These are phyloP conservation scores for Amylostereum areolatum DNA, from an alignment of 1,284 basidiomycete species.

Conservation along the genomic window DNA sequence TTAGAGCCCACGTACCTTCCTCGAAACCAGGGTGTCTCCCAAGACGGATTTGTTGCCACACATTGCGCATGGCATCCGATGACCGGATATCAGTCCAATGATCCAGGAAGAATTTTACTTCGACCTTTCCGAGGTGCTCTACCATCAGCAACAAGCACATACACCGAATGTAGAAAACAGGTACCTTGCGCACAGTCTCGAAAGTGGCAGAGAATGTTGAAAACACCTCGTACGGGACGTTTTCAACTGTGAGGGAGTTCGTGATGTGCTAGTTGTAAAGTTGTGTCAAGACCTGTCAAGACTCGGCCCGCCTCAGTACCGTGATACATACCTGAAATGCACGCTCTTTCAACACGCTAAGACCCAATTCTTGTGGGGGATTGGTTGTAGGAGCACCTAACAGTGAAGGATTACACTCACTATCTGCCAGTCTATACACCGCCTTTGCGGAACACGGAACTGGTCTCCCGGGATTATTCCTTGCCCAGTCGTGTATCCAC, in stretches of 20 bases:
- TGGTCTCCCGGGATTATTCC: conserved; percentile 52
- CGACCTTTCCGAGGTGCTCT: conserved; percentile 39
- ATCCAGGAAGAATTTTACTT: conserved; percentile 72
- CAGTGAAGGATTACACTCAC: conserved; percentile 33
- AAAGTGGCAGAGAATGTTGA: conserved; percentile 80
- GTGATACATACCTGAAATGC: conserved; percentile 48
- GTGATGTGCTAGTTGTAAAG: conserved; percentile 55
- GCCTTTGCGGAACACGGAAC: conserved; percentile 85
- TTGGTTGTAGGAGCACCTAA: not conserved
- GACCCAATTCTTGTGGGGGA: conserved; percentile 49
- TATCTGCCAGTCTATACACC: conserved; percentile 82
- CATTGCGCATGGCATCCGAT: conserved; percentile 74
- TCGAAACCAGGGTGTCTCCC: conserved; percentile 82
- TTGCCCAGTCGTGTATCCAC: conserved; percentile 65
- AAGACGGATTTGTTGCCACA: conserved; percentile 77
- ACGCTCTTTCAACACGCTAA: conserved; percentile 61
- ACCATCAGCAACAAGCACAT: not conserved
- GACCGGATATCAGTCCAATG: conserved; percentile 80
- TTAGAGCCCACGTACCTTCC: conserved; percentile 43
- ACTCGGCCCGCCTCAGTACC: not conserved
- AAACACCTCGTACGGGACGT: conserved; percentile 84
- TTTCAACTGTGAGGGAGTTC: conserved; percentile 68
- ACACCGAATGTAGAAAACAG: not conserved
- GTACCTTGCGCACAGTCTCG: conserved; percentile 75
- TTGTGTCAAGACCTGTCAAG: conserved; percentile 7